These are phyloP conservation scores for Paraphaeosphaeria sporulosa DNA, from an alignment of 2,329 filamentous ascomycete species.

Conservation along the genomic window DNA sequence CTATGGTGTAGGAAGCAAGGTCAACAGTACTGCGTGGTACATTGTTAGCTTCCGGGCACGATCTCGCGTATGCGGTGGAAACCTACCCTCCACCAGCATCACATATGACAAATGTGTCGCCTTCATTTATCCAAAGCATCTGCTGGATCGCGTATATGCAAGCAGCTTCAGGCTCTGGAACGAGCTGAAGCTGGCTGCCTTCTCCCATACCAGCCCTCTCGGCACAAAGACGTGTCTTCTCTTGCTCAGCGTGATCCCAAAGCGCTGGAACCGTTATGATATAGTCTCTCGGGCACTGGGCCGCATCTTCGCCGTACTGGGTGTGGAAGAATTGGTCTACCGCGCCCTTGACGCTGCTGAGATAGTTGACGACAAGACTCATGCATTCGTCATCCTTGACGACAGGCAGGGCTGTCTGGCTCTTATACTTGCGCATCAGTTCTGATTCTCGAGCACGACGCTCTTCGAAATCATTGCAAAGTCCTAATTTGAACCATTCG, in stretches of 20 bases:
- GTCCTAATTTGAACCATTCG: slow-evolving; percentile 10
- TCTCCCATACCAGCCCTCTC: slow-evolving; percentile 11
- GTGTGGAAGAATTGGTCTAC: neutral
- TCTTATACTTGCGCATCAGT: slow-evolving; percentile 11
- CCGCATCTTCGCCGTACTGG: neutral
- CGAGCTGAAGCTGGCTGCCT: slow-evolving; percentile 9
- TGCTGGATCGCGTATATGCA: slow-evolving; percentile 11
- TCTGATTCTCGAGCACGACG: slow-evolving; percentile 9
- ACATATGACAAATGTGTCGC: slow-evolving; percentile 13
- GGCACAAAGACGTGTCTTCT: slow-evolving; percentile 9
- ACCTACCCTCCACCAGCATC: slow-evolving; percentile 15
- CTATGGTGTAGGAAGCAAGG: slow-evolving; percentile 10
- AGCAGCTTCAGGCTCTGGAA: slow-evolving; percentile 13
- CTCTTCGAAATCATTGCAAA: slow-evolving; percentile 11
- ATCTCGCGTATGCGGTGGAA: neutral
- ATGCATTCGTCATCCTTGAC: slow-evolving; percentile 9
- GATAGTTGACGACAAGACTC: slow-evolving; percentile 10
- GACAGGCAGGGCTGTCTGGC: slow-evolving; percentile 1
- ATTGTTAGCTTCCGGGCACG: neutral
- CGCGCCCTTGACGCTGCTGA: slow-evolving; percentile 4
- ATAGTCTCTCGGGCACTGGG: slow-evolving; percentile 8
- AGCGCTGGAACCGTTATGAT: slow-evolving; percentile 10
- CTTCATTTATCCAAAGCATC: slow-evolving; percentile 2
- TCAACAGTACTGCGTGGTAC: slow-evolving; percentile 8
- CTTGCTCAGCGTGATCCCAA: slow-evolving; percentile 12